These are phyloP conservation scores for Fusarium sp. DNA, from an alignment of 2,329 filamentous ascomycete genomes.

Conservation along the genomic window DNA sequence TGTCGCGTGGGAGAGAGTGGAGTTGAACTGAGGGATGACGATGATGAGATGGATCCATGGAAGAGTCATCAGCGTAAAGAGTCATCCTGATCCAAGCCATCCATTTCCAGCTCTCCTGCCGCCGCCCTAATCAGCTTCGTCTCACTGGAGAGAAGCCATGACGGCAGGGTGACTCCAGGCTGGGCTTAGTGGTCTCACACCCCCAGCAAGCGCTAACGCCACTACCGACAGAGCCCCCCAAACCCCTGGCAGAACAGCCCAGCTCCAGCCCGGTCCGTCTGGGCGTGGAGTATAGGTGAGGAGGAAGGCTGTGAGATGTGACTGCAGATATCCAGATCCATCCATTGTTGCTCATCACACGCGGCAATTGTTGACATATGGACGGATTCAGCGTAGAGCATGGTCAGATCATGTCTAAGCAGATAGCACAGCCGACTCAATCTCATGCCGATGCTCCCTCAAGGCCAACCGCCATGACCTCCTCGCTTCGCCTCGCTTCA, in stretches of 20 bases:
- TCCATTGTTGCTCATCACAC: background rate
- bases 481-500: conserved; percentile 1
- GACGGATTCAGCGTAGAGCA: background rate
- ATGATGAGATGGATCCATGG: conserved; percentile 9
- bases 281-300: background rate
- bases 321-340: background rate
- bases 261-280: too few relatives aligned
- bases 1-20: conserved; percentile 9
- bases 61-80: conserved; percentile 17
- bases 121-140: background rate
- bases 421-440: background rate
- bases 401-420: background rate
- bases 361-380: background rate
- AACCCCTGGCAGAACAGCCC: conserved; percentile 13
- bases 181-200: conserved; percentile 17
- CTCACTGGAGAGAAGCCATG: background rate
- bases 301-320: background rate
- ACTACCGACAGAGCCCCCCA: conserved; percentile 21
- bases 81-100: conserved; percentile 21
- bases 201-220: conserved; percentile 23
- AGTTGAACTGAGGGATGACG: conserved; percentile 17
- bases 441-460: background rate
- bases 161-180: conserved; percentile 21
- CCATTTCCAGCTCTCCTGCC: background rate
- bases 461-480: background rate